Evolutionary conservation across 2,329 filamentous ascomycete genomes (phyloP).

Genomic region (Aureobasidium melanogenum): DNA sequence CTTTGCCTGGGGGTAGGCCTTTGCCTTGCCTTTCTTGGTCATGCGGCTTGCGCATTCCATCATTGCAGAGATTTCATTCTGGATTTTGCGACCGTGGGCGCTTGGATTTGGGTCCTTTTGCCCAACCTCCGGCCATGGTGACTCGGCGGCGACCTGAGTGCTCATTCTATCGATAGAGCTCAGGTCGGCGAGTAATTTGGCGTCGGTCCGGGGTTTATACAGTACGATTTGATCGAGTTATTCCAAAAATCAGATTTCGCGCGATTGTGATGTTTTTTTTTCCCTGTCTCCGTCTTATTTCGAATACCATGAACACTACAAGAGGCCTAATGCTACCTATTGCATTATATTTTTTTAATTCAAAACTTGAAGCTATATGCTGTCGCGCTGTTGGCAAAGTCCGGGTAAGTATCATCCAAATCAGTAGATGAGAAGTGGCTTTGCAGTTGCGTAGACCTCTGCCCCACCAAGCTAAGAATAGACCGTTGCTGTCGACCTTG

Average conservation of each 20-base stretch:
- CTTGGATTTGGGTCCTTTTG: neutral
- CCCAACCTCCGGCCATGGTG: neutral
- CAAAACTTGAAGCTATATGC: too few species aligned
- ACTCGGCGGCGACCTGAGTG: neutral
- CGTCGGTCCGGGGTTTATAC: neutral
- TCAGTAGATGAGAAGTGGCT: too few species aligned
- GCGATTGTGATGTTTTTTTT: slow-evolving; percentile 7
- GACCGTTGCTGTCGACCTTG: too few species aligned
- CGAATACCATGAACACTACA: too few species aligned
- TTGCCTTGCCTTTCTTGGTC: neutral
- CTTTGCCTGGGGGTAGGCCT: neutral
- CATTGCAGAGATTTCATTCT: neutral
- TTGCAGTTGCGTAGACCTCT: too few species aligned
- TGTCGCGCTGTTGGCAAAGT: too few species aligned
- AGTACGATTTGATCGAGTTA: neutral
- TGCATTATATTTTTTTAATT: too few species aligned
- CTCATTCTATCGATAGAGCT: neutral
- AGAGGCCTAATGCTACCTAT: too few species aligned
- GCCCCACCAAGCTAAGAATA: too few species aligned
- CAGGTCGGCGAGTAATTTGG: neutral
- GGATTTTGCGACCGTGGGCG: neutral
- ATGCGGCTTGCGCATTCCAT: neutral
- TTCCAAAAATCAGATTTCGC: neutral
- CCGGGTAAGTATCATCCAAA: too few species aligned
- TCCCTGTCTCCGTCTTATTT: too few species aligned